Conservation (phyloP, 2,329 filamentous ascomycete species). For the Chaetomiaceae sp. region DNA sequence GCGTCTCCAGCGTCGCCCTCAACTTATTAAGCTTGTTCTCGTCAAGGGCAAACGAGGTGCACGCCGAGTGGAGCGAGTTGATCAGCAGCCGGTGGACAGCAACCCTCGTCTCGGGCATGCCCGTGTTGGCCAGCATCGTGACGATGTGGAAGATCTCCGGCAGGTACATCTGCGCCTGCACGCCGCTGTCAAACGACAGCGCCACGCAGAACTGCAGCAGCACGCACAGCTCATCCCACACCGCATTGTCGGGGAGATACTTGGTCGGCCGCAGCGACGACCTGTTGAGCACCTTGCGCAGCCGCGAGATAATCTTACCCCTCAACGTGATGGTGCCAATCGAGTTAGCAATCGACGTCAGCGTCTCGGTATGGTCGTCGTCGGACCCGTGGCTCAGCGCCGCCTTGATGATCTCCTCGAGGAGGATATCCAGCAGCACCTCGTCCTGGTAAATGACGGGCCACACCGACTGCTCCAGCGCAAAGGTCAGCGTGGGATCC, state of each 20-base stretch:
- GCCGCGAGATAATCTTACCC: conserved; percentile 60
- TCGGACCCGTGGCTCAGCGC: conserved; percentile 54
- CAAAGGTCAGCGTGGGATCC: conserved; percentile 55
- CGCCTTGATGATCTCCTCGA: conserved; percentile 64
- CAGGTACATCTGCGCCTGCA: conserved; percentile 63
- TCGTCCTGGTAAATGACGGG: conserved; percentile 62
- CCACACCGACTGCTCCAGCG: conserved; percentile 63
- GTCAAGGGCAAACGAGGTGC: conserved; percentile 60
- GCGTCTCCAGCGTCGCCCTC: conserved; percentile 50
- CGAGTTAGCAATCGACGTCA: conserved; percentile 59
- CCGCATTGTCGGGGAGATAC: conserved; percentile 60
- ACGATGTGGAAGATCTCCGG: conserved; percentile 68
- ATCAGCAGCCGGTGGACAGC: conserved; percentile 60
- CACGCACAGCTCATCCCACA: conserved; percentile 67
- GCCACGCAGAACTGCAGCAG: conserved; percentile 62
- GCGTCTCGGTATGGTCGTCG: conserved; percentile 55
- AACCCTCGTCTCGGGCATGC: conserved; percentile 51
- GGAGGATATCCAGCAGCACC: conserved; percentile 59
- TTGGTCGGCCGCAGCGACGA: conserved; percentile 64
- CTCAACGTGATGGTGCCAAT: conserved; percentile 62
- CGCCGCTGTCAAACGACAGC: conserved; percentile 62
- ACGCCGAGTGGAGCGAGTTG: conserved; percentile 64
- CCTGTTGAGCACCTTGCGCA: conserved; percentile 63
- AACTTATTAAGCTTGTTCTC: conserved; percentile 55
- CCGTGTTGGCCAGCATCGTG: conserved; percentile 66